Conservation (phyloP, 371 early-diverging fungal genomes). For the Mucor saturninus region DNA sequence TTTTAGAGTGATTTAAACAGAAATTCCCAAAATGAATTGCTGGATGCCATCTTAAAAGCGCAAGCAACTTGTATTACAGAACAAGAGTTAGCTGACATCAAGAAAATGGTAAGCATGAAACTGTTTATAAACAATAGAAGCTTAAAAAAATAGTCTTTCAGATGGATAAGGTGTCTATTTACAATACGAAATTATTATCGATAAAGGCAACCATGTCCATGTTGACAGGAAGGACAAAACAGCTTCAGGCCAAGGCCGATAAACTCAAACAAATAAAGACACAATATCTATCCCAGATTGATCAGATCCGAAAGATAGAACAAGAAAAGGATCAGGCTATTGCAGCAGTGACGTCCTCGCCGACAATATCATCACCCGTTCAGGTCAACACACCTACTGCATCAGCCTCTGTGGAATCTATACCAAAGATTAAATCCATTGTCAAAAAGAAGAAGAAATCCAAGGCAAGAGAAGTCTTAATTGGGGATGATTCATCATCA, state of each 20-base stretch:
- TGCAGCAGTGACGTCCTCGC: conserved; percentile 32
- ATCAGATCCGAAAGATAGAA: conserved; percentile 40
- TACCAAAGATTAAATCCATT: conserved; percentile 8
- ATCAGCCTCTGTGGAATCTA: too few species aligned
- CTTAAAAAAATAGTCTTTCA: conserved; percentile 1
- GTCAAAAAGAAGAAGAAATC: conserved; percentile 37
- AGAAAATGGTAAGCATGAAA: conserved; percentile 19
- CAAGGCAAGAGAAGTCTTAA: conserved; percentile 33
- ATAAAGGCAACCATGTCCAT: conserved; percentile 46
- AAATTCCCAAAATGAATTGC: conserved; percentile 18
- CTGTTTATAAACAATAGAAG: not conserved
- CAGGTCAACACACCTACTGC: not conserved
- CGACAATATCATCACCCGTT: conserved; percentile 1
- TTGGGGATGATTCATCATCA: conserved; percentile 25
- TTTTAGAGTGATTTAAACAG: conserved; percentile 3
- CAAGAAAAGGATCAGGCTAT: conserved; percentile 42
- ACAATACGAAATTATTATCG: conserved; percentile 43
- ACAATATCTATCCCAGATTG: conserved; percentile 40
- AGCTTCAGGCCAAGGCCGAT: conserved; percentile 36
- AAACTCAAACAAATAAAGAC: conserved; percentile 35
- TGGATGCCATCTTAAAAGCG: conserved; percentile 7
- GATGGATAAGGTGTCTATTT: conserved; percentile 44
- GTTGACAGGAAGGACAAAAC: conserved; percentile 38
- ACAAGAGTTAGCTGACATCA: conserved; percentile 22
- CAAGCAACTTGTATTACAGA: conserved; percentile 11